Evolutionary conservation across 2,329 filamentous ascomycete species (phyloP).

Genomic region (Cladophialophora carrionii): DNA sequence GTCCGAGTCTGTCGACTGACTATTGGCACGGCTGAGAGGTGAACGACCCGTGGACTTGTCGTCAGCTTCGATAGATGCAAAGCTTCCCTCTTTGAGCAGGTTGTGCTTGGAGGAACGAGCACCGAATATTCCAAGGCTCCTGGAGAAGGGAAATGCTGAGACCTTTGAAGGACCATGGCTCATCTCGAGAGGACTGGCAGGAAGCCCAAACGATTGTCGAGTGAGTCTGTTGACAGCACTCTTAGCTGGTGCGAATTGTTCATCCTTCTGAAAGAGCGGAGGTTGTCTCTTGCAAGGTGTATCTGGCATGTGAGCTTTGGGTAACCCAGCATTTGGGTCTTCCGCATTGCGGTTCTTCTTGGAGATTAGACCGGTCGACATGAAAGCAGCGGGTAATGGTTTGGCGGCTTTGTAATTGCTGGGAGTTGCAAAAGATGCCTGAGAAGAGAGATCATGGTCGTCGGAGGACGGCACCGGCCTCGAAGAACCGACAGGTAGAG

Average conservation of each 20-base stretch:
- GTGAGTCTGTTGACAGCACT: constrained; percentile 66
- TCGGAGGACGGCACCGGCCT: constrained; percentile 53
- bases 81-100: constrained; percentile 65
- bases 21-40: constrained; percentile 58
- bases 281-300: constrained; percentile 91
- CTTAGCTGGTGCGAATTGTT: constrained; percentile 60
- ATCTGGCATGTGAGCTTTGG: constrained; percentile 78
- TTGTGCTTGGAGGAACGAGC: constrained; percentile 55
- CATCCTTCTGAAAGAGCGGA: constrained; percentile 68
- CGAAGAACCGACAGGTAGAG: constrained; percentile 68
- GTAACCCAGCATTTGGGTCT: constrained; percentile 58
- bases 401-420: constrained; percentile 75
- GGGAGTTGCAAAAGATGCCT: constrained; percentile 70
- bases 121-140: constrained; percentile 66
- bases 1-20: constrained; percentile 68
- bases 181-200: constrained; percentile 79
- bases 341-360: constrained; percentile 89
- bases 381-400: constrained; percentile 80
- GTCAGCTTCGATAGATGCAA: constrained; percentile 79
- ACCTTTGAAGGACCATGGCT: constrained; percentile 62
- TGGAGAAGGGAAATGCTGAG: constrained; percentile 69
- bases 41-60: constrained; percentile 65
- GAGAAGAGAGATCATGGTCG: constrained; percentile 42
- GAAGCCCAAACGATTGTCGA: constrained; percentile 73
- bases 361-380: constrained; percentile 91